Evolutionary conservation across 108 stramenopile genomes (phyloP).

Genomic region (Skeletonema potamos): DNA sequence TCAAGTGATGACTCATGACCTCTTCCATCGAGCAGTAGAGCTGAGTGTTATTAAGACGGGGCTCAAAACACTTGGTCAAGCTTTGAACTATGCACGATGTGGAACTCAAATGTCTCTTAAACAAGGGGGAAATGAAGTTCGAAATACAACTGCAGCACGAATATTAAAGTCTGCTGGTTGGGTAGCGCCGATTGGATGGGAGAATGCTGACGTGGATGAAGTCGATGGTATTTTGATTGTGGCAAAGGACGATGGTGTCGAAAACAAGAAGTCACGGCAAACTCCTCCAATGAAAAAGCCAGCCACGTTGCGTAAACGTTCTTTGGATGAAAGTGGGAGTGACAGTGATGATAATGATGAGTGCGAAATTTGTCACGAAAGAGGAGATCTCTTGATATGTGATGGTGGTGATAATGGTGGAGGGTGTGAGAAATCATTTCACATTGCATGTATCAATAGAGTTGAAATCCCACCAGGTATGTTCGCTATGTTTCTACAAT

Average conservation of each 20-base stretch:
- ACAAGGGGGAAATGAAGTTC: background rate
- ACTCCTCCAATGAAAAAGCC: background rate
- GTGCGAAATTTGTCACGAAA: background rate
- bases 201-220: slow-evolving; percentile 24
- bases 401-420: background rate
- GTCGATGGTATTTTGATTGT: slow-evolving; percentile 42
- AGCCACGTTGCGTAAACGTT: background rate
- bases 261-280: background rate
- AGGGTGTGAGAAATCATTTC: background rate
- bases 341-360: background rate
- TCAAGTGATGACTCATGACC: slow-evolving; percentile 5
- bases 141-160: background rate
- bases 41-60: slow-evolving; percentile 19
- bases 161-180: slow-evolving; percentile 18
- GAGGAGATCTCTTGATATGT: background rate
- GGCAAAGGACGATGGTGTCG: slow-evolving; percentile 1
- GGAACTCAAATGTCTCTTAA: slow-evolving; percentile 17
- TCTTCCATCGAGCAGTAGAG: slow-evolving; percentile 26
- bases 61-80: slow-evolving; percentile 39
- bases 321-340: no score
- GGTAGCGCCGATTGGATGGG: slow-evolving; percentile 30
- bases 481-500: background rate
- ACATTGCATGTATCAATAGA: background rate
- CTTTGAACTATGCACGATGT: slow-evolving; percentile 21
- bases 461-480: background rate